Evolutionary conservation across 345 rosid species (phyloP), one percentile per base, ranked within the genome.

Genomic region (Punica granatum): DNA sequence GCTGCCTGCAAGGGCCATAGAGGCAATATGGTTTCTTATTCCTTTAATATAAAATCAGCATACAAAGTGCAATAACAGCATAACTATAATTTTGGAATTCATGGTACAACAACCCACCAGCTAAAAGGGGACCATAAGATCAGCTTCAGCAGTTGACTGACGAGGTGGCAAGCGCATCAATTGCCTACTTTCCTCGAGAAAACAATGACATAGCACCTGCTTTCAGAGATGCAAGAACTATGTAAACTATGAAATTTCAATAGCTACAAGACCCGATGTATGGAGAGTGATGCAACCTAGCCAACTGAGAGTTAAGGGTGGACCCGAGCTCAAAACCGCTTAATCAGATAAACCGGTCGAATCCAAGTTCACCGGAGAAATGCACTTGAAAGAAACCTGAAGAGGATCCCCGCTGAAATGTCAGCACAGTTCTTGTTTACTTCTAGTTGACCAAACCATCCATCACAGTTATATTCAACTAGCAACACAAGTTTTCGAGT

Each of bases 141-240:
- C 98, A 84, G 97, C 90, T 82, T 87, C 97, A 54, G 95, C 98
- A 74, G 96, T 87, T 67, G 96, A 86, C 74, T 89, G 98, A 66
- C 91, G 97, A 68, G 97, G 98, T 26, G 98, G 97, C 71, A 93
- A 79, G 69, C 96, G 91, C 98, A 93, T 93, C 78, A 93, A 76
- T 69, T 79, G 91, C 39, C 95, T 88, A 78, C 98, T 86, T 80
- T 91, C 98, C 89, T 93, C 97, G 60, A 93, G 89, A 78, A 93
- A 93, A 74, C 96, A n/a, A n/a, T n/a, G n/a, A n/a, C n/a, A n/a
- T n/a, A n/a, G n/a, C n/a, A n/a, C n/a, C n/a, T n/a, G n/a, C n/a
- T n/a, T n/a, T n/a, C n/a, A n/a, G n/a, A n/a, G n/a, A n/a, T n/a
- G n/a, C n/a, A n/a, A n/a, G n/a, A n/a, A n/a, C n/a, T n/a, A n/a